Evolutionary conservation across 1,139 yeast genomes (phyloP).

Genomic region (Scheffersomyces segobiensis): DNA sequence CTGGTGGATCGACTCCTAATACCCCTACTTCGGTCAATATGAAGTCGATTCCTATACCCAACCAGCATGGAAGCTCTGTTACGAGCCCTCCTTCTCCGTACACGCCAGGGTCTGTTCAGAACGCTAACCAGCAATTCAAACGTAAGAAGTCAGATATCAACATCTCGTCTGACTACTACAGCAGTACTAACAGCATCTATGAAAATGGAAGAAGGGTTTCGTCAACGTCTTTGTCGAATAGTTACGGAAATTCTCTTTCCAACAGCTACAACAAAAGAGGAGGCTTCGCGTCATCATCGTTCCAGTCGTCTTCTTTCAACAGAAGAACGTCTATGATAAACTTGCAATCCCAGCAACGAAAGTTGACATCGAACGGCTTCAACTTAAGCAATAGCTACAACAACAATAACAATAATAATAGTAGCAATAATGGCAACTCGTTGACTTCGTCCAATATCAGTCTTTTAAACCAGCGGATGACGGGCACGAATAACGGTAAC

Average conservation of each 20-base stretch:
- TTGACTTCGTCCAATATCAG: constrained; percentile 30
- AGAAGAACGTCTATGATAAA: constrained; percentile 21
- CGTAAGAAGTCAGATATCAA: constrained; percentile 43
- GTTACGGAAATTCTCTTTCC: constrained; percentile 2
- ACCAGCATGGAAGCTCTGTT: constrained; percentile 14
- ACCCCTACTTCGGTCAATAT: constrained; percentile 11
- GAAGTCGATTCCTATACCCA: constrained; percentile 28
- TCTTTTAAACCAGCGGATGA: constrained; percentile 27
- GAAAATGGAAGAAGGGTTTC: constrained; percentile 14
- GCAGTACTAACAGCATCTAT: constrained; percentile 1
- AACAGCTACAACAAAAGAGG: constrained; percentile 16
- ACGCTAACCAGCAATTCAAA: constrained; percentile 37
- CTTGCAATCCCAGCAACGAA: constrained; percentile 13
- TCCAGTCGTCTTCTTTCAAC: constrained; percentile 21
- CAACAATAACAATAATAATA: constrained; percentile 1
- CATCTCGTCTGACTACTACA: constrained; percentile 13
- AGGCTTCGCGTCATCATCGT: constrained; percentile 17
- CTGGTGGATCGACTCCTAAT: constrained; percentile 8
- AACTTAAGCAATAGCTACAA: constrained; percentile 8
- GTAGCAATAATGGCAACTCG: constrained; percentile 12
- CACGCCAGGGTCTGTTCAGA: constrained; percentile 9
- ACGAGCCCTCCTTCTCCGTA: constrained; percentile 24
- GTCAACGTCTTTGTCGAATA: constrained; percentile 10
- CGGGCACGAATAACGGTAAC: constrained; percentile 12
- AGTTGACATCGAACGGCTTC: constrained; percentile 9